phyloP scores from a whole-genome alignment of 2,329 filamentous ascomycete genomes.

The Penicillium brasilianum region DNA sequence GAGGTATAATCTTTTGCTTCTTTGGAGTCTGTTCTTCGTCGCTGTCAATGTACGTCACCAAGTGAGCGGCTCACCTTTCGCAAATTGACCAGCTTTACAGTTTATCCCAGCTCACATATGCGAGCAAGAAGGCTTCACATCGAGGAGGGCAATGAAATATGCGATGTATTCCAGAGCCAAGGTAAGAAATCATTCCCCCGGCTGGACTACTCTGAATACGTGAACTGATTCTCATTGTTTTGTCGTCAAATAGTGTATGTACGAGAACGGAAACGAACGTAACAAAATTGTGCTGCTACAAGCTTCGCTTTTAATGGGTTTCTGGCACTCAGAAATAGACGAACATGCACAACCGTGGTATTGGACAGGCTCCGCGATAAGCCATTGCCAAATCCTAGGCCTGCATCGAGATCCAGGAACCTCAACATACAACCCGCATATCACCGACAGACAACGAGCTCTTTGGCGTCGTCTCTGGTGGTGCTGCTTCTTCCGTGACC shows the following conservation, averaged over 20 bases:
- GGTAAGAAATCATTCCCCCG: conserved; percentile 20
- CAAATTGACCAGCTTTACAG: conserved; percentile 19
- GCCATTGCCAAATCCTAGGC: conserved; percentile 50
- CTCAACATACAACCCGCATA: conserved; percentile 21
- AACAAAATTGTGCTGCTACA: conserved; percentile 52
- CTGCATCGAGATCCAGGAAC: conserved; percentile 41
- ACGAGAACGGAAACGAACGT: conserved; percentile 43
- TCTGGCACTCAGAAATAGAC: conserved; percentile 50
- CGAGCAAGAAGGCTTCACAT: conserved; percentile 39
- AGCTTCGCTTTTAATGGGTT: conserved; percentile 49
- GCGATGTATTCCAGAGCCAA: conserved; percentile 47
- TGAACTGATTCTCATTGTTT: background rate
- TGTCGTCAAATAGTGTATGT: conserved; percentile 22
- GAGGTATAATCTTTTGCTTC: conserved; percentile 43
- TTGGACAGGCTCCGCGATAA: conserved; percentile 54
- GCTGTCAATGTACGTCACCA: conserved; percentile 36
- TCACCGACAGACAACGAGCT: conserved; percentile 29
- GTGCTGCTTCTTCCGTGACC: conserved; percentile 49
- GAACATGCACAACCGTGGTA: conserved; percentile 53
- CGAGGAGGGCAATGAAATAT: conserved; percentile 44
- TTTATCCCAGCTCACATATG: conserved; percentile 32
- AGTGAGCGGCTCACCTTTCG: background rate
- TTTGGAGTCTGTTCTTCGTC: conserved; percentile 50
- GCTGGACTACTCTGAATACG: background rate
- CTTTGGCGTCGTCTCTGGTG: conserved; percentile 51